phyloP scores from a whole-genome alignment of 768 basidiomycete genomes.

The Cystobasidium tubakii region DNA sequence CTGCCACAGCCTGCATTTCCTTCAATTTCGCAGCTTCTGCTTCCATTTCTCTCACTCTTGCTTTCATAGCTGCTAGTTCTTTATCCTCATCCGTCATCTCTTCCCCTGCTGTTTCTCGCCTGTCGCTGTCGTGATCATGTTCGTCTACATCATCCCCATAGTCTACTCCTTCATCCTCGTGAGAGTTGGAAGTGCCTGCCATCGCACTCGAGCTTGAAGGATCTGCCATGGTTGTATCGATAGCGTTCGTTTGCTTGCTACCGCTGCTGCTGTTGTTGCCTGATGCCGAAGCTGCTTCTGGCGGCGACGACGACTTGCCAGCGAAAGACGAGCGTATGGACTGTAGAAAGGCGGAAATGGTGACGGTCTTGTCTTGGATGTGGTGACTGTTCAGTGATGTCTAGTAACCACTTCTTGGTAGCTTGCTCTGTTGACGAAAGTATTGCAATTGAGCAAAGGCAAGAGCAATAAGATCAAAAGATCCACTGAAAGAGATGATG shows the following conservation, averaged over 20 bases:
- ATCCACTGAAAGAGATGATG: too few species aligned
- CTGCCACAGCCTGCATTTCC: slow-evolving; percentile 63
- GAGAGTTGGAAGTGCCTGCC: slow-evolving; percentile 2
- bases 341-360: slow-evolving; percentile 15
- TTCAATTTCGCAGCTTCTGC: slow-evolving; percentile 78
- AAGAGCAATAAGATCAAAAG: too few species aligned
- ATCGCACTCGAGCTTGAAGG: background rate
- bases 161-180: slow-evolving; percentile 31
- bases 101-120: background rate
- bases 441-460: too few species aligned
- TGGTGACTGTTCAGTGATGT: too few species aligned
- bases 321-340: background rate
- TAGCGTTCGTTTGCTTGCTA: background rate
- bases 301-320: background rate
- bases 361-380: background rate
- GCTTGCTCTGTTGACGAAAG: too few species aligned
- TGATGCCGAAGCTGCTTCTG: slow-evolving; percentile 19
- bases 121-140: slow-evolving; percentile 9
- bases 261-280: background rate
- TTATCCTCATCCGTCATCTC: slow-evolving; percentile 31
- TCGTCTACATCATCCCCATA: slow-evolving; percentile 30
- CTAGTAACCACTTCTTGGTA: too few species aligned
- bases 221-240: background rate
- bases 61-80: slow-evolving; percentile 83
- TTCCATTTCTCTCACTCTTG: slow-evolving; percentile 88